Base-by-base conservation (phyloP, 2,329 filamentous ascomycete species). In the Penicillium nordicum region DNA sequence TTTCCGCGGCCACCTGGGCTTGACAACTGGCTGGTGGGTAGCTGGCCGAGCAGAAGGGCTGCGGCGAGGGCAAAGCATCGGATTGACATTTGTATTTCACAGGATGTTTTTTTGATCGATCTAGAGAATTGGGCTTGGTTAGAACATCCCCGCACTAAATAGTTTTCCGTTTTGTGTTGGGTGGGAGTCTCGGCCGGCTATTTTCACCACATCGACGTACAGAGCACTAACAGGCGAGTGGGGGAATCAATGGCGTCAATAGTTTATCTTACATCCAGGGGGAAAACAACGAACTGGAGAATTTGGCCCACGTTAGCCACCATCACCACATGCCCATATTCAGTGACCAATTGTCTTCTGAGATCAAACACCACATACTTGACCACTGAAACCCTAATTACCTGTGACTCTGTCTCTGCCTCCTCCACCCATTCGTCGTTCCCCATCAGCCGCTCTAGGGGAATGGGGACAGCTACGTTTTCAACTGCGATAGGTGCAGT, bases 271-370 rank as follows among this genome's bases (percentile, higher is more conserved):
- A 23, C 29, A 21, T 23, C 11, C 11, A 49, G 25, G 38, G 8
- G n/a, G n/a, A 43, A 23, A 43, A 6, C 38, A 30, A 50, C 30
- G 18, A 43, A 50, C 14, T 12, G 25, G 38, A 34, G 10, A 7
- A 2, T n/a, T 42, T 50, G 16, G 23, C 29, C 18, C 29, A 41
- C 18, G 23, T 36, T 23, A 27, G 53, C 68, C 18, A 72, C 67
- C 1, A 55, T 69, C 34, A 69, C 63, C 8, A 57, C 58, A 10
- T 71, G 69, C 36, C 63, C 68, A 1, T 57, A 63, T 8, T 61
- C 58, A 2, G 65, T 71, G 1, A 68, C 67, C 10, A 55, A 70
- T 27, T 71, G 69, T 57, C 68, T 69, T 16, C 58, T 58, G 8
- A 49, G 55, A 8, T 57, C 51, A 1, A 53, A 56, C 51, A 62